Evolutionary conservation across 2,329 filamentous ascomycete genomes (phyloP).

Genomic region (Pezicula neosporulosa): DNA sequence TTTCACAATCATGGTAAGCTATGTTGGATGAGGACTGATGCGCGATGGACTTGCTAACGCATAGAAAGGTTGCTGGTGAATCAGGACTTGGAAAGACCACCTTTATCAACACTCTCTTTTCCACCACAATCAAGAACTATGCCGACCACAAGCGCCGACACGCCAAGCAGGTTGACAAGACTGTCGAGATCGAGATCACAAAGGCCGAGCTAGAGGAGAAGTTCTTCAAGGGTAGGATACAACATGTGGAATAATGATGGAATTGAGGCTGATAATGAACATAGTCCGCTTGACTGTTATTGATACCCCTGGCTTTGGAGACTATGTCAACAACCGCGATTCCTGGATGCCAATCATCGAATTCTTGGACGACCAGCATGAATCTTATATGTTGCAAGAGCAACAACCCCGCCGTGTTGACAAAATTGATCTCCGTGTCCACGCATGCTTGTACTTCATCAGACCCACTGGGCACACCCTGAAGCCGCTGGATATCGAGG

Average conservation of each 20-base stretch:
- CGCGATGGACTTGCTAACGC: constrained; percentile 2
- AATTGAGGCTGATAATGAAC: constrained; percentile 16
- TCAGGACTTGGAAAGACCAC: constrained; percentile 98
- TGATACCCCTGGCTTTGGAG: constrained; percentile 97
- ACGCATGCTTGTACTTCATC: constrained; percentile 98
- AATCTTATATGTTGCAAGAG: constrained; percentile 99
- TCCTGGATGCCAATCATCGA: constrained; percentile 99
- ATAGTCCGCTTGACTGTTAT: constrained; percentile 97
- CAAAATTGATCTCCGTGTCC: constrained; percentile 99
- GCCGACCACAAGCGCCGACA: constrained; percentile 99
- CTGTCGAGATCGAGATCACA: constrained; percentile 99
- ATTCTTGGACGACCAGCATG: constrained; percentile 99
- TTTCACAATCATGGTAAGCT: constrained; percentile 94
- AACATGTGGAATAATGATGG: neutral
- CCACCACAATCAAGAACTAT: constrained; percentile 99
- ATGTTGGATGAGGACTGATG: neutral
- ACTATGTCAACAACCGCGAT: constrained; percentile 99
- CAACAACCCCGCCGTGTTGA: constrained; percentile 96
- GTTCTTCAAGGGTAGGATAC: constrained; percentile 91
- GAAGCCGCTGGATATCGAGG: constrained; percentile 98
- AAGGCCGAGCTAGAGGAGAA: constrained; percentile 99
- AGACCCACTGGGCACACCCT: constrained; percentile 96
- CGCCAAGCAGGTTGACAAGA: constrained; percentile 99
- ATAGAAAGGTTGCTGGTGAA: constrained; percentile 84
- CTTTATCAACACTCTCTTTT: constrained; percentile 99